Percentiles rank a stretch among this genome's conserved stretches.
phyloP scores from a whole-genome alignment of 768 basidiomycete species.

The Cystobasidium tubakii region DNA sequence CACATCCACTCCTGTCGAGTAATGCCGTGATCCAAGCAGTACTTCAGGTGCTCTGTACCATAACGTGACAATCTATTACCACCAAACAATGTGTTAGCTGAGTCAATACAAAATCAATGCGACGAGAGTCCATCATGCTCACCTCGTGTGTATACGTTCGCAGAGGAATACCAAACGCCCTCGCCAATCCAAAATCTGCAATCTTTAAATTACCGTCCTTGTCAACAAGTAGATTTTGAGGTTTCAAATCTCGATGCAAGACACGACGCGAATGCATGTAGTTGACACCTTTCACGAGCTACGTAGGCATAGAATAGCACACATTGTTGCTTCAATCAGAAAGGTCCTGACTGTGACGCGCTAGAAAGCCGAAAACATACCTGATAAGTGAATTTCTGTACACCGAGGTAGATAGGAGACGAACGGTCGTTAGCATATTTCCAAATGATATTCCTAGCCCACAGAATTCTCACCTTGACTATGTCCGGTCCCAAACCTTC shows the following conservation, averaged over 20 bases:
- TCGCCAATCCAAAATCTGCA: slow-evolving; percentile 90
- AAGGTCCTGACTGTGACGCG: no score
- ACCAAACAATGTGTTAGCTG: neutral
- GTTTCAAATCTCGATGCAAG: slow-evolving; percentile 82
- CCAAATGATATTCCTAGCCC: neutral
- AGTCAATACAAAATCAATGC: neutral
- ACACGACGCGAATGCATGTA: slow-evolving; percentile 95
- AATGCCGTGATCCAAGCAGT: slow-evolving; percentile 87
- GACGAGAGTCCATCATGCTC: slow-evolving; percentile 39
- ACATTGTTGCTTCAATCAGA: neutral
- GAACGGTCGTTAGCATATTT: no score
- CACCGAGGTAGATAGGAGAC: neutral
- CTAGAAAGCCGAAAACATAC: neutral
- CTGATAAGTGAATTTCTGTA: slow-evolving; percentile 35
- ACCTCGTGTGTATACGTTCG: slow-evolving; percentile 99
- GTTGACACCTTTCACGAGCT: slow-evolving; percentile 80
- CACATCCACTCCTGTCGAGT: slow-evolving; percentile 97
- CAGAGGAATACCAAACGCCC: slow-evolving; percentile 97
- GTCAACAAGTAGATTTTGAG: slow-evolving; percentile 87
- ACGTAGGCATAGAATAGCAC: slow-evolving; percentile 50
- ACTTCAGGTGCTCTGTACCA: slow-evolving; percentile 99
- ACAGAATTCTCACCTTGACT: slow-evolving; percentile 53
- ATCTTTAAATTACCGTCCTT: slow-evolving; percentile 84
- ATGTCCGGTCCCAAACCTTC: slow-evolving; percentile 61
- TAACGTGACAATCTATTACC: slow-evolving; percentile 84